phyloP scores from a whole-genome alignment of 2,329 filamentous ascomycete genomes.

The Alternaria sp. region DNA sequence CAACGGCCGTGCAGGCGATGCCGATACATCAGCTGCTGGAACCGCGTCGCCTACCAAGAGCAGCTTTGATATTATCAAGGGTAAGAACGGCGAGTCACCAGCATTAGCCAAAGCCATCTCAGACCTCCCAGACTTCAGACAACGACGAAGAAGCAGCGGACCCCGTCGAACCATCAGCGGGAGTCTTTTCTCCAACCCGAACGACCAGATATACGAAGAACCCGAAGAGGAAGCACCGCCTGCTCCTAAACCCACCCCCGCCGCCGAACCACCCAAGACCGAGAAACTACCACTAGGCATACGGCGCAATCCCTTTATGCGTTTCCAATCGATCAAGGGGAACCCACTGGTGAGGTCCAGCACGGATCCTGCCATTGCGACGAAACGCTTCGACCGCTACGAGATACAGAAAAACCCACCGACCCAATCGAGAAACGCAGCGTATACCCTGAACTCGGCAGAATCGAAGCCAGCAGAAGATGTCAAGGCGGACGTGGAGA shows the following conservation, averaged over 20 bases:
- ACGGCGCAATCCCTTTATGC: conserved; percentile 71
- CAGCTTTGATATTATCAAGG: conserved; percentile 19
- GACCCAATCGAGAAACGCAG: conserved; percentile 79
- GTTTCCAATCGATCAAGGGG: conserved; percentile 63
- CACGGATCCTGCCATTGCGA: conserved; percentile 55
- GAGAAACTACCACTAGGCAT: conserved; percentile 55
- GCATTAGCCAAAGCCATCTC: conserved; percentile 44
- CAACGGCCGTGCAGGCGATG: conserved; percentile 43
- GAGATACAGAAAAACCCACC: conserved; percentile 88
- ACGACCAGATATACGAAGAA: conserved; percentile 89
- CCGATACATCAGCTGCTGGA: conserved; percentile 29
- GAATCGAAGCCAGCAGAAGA: conserved; percentile 42
- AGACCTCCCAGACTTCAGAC: conserved; percentile 37
- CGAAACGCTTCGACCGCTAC: conserved; percentile 56
- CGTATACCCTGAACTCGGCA: conserved; percentile 73
- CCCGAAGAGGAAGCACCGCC: conserved; percentile 61
- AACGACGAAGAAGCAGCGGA: conserved; percentile 66
- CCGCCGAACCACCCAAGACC: conserved; percentile 39
- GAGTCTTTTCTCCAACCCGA: conserved; percentile 70
- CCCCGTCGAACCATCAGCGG: conserved; percentile 74
- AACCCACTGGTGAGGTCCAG: conserved; percentile 52
- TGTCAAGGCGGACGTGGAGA: conserved; percentile 36
- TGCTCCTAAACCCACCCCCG: conserved; percentile 35
- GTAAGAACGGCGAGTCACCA: conserved; percentile 36
- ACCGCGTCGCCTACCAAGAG: conserved; percentile 29